These are phyloP conservation scores for Canavalia gladiata DNA, from an alignment of 306 rosid species.

Conservation along the genomic window DNA sequence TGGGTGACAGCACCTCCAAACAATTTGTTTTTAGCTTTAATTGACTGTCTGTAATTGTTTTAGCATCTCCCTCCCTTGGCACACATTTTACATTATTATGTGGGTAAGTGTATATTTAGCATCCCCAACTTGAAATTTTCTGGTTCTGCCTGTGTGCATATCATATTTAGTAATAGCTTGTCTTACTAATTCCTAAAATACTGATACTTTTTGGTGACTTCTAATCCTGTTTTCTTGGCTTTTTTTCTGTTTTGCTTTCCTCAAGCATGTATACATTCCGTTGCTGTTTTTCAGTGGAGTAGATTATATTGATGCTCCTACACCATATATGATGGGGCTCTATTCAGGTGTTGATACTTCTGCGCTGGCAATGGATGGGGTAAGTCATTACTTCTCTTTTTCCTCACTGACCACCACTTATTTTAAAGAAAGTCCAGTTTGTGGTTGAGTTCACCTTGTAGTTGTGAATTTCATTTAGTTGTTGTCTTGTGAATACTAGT, in stretches of 20 bases:
- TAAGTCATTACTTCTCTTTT: slow-evolving; percentile 60
- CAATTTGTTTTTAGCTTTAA: background rate
- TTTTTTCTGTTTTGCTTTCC: slow-evolving; percentile 53
- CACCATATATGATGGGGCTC: slow-evolving; percentile 99
- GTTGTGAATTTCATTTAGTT: slow-evolving; percentile 39
- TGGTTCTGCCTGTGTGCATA: slow-evolving; percentile 23
- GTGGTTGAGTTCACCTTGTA: slow-evolving; percentile 22
- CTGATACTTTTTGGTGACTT: slow-evolving; percentile 49
- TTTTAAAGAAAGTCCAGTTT: slow-evolving; percentile 31
- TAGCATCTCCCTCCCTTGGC: background rate
- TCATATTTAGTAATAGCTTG: slow-evolving; percentile 40
- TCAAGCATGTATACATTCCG: slow-evolving; percentile 99
- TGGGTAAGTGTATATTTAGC: slow-evolving; percentile 4
- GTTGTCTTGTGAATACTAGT: slow-evolving; percentile 2
- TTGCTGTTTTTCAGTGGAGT: slow-evolving; percentile 99
- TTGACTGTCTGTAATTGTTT: slow-evolving; percentile 7
- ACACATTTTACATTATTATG: background rate
- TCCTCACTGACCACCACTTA: slow-evolving; percentile 15
- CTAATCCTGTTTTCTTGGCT: slow-evolving; percentile 58
- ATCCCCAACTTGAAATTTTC: background rate
- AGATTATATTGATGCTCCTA: slow-evolving; percentile 99
- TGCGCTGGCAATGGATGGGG: slow-evolving; percentile 85
- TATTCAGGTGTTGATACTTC: slow-evolving; percentile 96
- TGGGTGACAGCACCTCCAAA: slow-evolving; percentile 4
- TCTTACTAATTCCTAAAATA: slow-evolving; percentile 35